Evolutionary conservation across 257 asterid species (phyloP), one percentile per base, ranked within the genome.

Genomic region (Gynochthodes officinalis): DNA sequence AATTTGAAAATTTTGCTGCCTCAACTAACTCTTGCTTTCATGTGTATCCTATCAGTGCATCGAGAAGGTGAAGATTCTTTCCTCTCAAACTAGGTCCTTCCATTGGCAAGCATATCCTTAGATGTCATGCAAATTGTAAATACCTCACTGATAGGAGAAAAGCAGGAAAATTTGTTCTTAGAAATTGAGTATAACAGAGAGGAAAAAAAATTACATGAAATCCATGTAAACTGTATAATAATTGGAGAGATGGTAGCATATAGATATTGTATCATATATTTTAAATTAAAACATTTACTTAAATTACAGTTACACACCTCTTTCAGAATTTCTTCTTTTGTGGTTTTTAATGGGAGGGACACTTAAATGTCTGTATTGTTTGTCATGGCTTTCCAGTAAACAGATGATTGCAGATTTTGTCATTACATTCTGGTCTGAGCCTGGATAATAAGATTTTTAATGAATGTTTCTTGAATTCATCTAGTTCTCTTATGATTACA

Each of bases 41-140:
- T 39, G 28, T 13, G 58, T 23, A 28, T 25, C 40, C 8, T 21
- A 5, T 33, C 71, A 69, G 71, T 37, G 13, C 10, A 48, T 39
- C 37, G 10, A 57, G 61, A 52, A 42, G 61, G 60, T 61, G 75
- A 50, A 60, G 75, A 69, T 61, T 39, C 54, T 59, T 63, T 48
- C 54, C 52, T 44, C n/a, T 46, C 73, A 73, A 61, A 52, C 32
- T 25, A 7, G 66, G 57, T 6, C 58, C 10, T 9, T 43, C 39
- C 50, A 28, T 42, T 30, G 49, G 44, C 33, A n/a, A 64, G 23
- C 52, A 40, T 42, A 2, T 7, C 13, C 23, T 12, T 64, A 64
- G 72, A 4, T 7, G 15, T 57, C 37, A n/a, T 28, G 4, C 55
- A 57, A 21, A 14, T 18, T 68, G 74, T 67, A 48, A 49, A 75